Evolutionary conservation across 108 stramenopile species (phyloP).

Genomic region (Nannochloropsis gaditana): DNA sequence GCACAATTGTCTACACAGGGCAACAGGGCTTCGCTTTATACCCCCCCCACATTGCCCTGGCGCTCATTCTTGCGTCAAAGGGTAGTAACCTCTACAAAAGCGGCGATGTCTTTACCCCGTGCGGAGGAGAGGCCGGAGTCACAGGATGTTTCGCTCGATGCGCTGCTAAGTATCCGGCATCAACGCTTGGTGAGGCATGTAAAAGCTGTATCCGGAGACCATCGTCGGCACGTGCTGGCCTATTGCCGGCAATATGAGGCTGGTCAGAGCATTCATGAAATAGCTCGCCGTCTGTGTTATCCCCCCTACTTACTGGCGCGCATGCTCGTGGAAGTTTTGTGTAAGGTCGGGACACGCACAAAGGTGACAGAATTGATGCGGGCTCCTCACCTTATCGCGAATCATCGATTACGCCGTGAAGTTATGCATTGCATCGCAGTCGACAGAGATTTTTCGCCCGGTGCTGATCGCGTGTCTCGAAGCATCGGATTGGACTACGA

Average conservation of each 20-base stretch:
- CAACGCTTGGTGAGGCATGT: slow-evolving; percentile 7
- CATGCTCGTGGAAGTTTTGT: slow-evolving; percentile 17
- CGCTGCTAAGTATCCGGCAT: not conserved
- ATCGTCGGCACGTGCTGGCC: not conserved
- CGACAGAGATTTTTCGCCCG: not conserved
- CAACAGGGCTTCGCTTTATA: too few species aligned
- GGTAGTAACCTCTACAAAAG: too few species aligned
- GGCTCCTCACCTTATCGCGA: not conserved
- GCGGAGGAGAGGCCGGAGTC: too few species aligned
- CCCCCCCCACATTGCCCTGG: too few species aligned
- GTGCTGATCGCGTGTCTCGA: slow-evolving; percentile 1
- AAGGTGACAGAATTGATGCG: slow-evolving; percentile 18
- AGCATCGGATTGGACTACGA: slow-evolving; percentile 6
- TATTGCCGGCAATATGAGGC: not conserved
- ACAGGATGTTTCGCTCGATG: not conserved
- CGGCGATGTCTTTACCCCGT: too few species aligned
- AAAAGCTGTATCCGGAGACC: not conserved
- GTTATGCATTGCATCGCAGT: not conserved
- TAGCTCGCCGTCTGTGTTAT: not conserved
- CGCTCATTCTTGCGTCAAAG: too few species aligned
- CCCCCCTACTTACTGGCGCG: slow-evolving; percentile 9
- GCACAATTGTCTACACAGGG: too few species aligned
- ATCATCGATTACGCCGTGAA: not conserved
- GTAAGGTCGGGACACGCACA: not conserved
- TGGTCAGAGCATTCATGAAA: not conserved